Conservation (phyloP, 805 yeast species). For the Kregervanrija fluxuum region DNA sequence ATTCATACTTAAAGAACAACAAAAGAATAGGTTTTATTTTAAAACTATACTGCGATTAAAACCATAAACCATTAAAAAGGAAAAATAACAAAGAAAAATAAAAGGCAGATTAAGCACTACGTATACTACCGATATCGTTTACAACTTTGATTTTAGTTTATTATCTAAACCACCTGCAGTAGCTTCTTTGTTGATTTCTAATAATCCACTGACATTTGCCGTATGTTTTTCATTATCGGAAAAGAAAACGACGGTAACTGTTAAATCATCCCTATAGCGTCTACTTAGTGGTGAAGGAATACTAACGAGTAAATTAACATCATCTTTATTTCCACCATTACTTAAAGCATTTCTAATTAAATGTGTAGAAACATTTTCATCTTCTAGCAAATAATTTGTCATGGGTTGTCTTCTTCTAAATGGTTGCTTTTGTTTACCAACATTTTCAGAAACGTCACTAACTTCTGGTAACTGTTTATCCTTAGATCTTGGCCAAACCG, state of each 20-base stretch:
- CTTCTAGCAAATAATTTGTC: slow-evolving; percentile 57
- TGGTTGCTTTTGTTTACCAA: slow-evolving; percentile 64
- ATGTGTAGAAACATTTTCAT: slow-evolving; percentile 87
- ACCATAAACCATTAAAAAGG: not conserved
- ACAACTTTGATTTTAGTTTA: slow-evolving; percentile 41
- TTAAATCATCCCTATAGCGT: slow-evolving; percentile 89
- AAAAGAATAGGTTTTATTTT: too few relatives aligned
- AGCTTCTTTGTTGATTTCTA: slow-evolving; percentile 50
- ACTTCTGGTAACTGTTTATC: slow-evolving; percentile 52
- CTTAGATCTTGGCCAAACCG: slow-evolving; percentile 25
- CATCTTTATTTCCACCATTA: slow-evolving; percentile 80
- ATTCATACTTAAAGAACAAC: too few relatives aligned
- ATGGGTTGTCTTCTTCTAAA: slow-evolving; percentile 41
- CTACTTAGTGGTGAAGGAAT: slow-evolving; percentile 90
- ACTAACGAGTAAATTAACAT: slow-evolving; percentile 79
- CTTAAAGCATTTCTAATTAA: slow-evolving; percentile 87
- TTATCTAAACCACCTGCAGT: slow-evolving; percentile 46
- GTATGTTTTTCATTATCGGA: slow-evolving; percentile 44
- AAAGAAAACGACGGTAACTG: slow-evolving; percentile 93
- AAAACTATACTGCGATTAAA: too few relatives aligned
- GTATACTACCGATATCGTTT: slow-evolving; percentile 2
- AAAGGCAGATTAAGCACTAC: not conserved
- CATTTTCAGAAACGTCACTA: slow-evolving; percentile 51
- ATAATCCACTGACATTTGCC: slow-evolving; percentile 38
- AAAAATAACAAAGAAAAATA: not conserved